Percentiles rank a stretch among this genome's conserved stretches.
These are phyloP conservation scores for Triadica sebifera DNA, from an alignment of 345 rosid species.

Conservation along the genomic window DNA sequence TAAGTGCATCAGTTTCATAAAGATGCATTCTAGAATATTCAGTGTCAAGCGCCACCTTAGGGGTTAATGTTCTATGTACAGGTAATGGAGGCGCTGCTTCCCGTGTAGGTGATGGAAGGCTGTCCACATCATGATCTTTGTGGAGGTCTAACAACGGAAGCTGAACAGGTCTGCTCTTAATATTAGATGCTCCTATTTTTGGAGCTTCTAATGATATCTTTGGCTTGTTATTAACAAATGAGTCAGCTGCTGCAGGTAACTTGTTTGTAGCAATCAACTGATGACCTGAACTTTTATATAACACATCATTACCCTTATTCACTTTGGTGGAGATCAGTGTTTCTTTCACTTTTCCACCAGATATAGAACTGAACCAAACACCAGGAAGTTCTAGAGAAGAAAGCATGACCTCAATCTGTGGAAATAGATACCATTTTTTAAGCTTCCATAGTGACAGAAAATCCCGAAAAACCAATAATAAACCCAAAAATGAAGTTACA, in stretches of 20 bases:
- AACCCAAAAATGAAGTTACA: not conserved
- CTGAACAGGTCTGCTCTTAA: constrained; percentile 50
- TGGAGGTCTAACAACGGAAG: constrained; percentile 90
- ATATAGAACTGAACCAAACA: constrained; percentile 23
- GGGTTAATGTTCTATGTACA: constrained; percentile 29
- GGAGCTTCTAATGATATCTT: constrained; percentile 36
- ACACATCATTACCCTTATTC: constrained; percentile 32
- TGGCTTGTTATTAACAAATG: constrained; percentile 28
- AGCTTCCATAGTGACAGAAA: constrained; percentile 21
- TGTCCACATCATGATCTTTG: constrained; percentile 88
- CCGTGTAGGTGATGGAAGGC: constrained; percentile 94
- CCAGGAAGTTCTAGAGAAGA: constrained; percentile 31
- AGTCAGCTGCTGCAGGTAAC: constrained; percentile 23
- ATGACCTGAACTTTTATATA: constrained; percentile 24
- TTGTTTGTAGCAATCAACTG: constrained; percentile 21
- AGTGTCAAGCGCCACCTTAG: constrained; percentile 32
- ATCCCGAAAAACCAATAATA: not conserved
- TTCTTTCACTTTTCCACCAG: constrained; percentile 36
- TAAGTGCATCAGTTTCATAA: constrained; percentile 72
- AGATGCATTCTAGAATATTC: constrained; percentile 48
- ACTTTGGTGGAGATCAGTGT: constrained; percentile 19
- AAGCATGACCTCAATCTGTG: constrained; percentile 62
- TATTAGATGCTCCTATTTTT: constrained; percentile 37
- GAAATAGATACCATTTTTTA: constrained; percentile 20
- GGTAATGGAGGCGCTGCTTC: constrained; percentile 58